These are phyloP conservation scores for Cryphonectria japonica DNA, from an alignment of 2,329 filamentous ascomycete genomes.

Conservation along the genomic window DNA sequence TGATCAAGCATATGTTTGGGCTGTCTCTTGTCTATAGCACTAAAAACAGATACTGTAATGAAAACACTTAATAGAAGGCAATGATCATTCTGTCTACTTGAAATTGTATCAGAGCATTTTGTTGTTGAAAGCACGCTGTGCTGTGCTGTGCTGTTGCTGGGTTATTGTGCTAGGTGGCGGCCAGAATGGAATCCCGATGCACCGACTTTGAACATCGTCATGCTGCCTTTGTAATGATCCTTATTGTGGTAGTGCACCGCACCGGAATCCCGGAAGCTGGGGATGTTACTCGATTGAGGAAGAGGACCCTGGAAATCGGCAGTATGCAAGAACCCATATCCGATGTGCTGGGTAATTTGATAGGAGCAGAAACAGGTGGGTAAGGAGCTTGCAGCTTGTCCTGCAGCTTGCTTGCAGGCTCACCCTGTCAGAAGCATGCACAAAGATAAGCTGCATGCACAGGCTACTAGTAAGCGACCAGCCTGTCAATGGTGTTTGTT, in stretches of 20 bases:
- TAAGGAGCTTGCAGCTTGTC: neutral
- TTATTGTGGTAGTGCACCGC: neutral
- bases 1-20: neutral
- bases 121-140: neutral
- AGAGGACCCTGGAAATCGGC: constrained; percentile 16
- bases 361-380: neutral
- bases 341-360: constrained; percentile 8
- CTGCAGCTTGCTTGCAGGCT: constrained; percentile 5
- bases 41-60: neutral
- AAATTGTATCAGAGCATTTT: neutral
- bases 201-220: constrained; percentile 5
- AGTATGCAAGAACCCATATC: neutral
- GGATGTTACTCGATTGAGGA: constrained; percentile 10
- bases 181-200: constrained; percentile 8
- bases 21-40: neutral
- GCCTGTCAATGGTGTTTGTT: neutral
- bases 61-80: too few species aligned
- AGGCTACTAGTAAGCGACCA: neutral
- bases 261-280: constrained; percentile 4
- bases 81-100: neutral
- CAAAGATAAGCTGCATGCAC: constrained; percentile 9
- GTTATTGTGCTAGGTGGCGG: neutral
- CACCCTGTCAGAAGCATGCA: constrained; percentile 5
- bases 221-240: neutral
- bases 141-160: too few species aligned